These are phyloP conservation scores for Aspergillus phoenicis DNA, from an alignment of 2,329 filamentous ascomycete genomes.

Conservation along the genomic window DNA sequence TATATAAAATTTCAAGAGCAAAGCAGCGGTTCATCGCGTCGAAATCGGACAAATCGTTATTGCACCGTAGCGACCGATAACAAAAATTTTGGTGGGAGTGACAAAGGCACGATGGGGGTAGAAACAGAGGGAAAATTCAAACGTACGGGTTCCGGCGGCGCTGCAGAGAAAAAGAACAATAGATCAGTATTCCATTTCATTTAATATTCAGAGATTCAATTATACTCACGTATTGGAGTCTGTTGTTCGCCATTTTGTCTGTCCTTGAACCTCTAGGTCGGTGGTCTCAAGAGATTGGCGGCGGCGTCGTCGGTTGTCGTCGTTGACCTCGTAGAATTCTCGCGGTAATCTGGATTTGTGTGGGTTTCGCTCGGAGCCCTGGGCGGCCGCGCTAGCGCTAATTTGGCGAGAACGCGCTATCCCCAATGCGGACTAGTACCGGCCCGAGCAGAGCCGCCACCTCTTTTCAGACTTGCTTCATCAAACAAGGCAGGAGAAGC, in stretches of 20 bases:
- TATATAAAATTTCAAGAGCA: background rate
- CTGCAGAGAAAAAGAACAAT: conserved; percentile 43
- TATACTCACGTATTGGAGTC: conserved; percentile 53
- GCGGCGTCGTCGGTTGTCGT: conserved; percentile 46
- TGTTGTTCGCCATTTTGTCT: conserved; percentile 56
- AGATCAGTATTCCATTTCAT: conserved; percentile 28
- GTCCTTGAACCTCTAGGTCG: conserved; percentile 46
- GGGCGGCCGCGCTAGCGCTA: conserved; percentile 43
- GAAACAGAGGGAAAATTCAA: conserved; percentile 24
- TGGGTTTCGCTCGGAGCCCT: conserved; percentile 46
- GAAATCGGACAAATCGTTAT: conserved; percentile 3
- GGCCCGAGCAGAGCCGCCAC: conserved; percentile 37
- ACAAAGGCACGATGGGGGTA: conserved; percentile 21
- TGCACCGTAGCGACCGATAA: conserved; percentile 26
- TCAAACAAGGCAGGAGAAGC: conserved; percentile 20
- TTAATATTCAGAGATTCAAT: conserved; percentile 1
- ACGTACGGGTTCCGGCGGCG: conserved; percentile 81
- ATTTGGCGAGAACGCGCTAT: conserved; percentile 42
- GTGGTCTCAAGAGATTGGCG: conserved; percentile 44
- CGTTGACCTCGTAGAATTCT: conserved; percentile 47
- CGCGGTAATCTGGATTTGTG: conserved; percentile 46
- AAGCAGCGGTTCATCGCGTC: conserved; percentile 2
- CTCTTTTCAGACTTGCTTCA: conserved; percentile 36
- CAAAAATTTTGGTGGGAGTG: conserved; percentile 10
- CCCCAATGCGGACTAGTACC: conserved; percentile 26